Conservation (phyloP, 139 green algal species). For the Volvox africanus region DNA sequence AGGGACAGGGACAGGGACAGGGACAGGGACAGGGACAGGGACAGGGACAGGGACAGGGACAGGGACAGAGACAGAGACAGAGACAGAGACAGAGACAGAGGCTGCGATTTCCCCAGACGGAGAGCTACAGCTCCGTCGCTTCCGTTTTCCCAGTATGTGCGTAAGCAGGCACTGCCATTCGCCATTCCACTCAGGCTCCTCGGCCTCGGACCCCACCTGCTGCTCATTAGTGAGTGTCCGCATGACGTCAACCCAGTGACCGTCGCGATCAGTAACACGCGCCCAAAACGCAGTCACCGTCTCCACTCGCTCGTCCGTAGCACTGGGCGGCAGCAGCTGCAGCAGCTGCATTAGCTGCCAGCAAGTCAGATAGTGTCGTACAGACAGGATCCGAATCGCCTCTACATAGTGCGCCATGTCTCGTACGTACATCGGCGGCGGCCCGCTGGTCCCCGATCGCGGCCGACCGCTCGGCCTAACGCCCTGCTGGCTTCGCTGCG, state of each 20-base stretch:
- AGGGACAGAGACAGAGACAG: no score
- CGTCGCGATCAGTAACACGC: conserved; percentile 40
- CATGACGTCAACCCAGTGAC: conserved; percentile 64
- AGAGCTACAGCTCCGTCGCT: no score
- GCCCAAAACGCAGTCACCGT: conserved; percentile 67
- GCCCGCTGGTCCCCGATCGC: not conserved
- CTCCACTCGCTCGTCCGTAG: conserved; percentile 60
- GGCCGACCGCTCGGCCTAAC: not conserved
- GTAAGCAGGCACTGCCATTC: no score
- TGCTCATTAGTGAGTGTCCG: conserved; percentile 56
- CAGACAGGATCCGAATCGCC: conserved; percentile 57
- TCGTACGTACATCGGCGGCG: conserved; percentile 10
- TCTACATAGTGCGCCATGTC: conserved; percentile 56
- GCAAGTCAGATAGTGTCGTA: conserved; percentile 58
- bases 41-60: not conserved
- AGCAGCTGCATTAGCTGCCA: conserved; percentile 68
- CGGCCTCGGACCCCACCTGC: conserved; percentile 43
- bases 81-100: no score
- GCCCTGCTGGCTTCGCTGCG: not conserved
- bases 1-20: no score
- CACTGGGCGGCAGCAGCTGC: conserved; percentile 54
- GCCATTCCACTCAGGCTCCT: no score
- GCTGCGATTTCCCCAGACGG: no score
- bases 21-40: no score
- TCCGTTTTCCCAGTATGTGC: no score